Evolutionary conservation across 495 filamentous ascomycete genomes (phyloP).

Genomic region (Glonium stellatum): DNA sequence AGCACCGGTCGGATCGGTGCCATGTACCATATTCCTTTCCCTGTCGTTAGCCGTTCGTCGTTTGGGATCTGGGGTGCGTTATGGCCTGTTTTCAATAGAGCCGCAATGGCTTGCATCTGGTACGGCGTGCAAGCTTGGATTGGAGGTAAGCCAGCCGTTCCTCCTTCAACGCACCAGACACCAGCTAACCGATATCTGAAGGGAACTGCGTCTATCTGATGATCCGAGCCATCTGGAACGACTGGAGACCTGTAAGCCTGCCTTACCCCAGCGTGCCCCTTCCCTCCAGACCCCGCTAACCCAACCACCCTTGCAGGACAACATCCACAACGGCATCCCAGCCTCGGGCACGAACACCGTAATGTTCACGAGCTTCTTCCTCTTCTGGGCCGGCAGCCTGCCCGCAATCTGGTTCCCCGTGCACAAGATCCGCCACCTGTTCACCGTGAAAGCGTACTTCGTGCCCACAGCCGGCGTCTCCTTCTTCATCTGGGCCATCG

Average conservation of each 20-base stretch:
- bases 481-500: constrained; percentile 87
- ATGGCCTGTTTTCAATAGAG: constrained; percentile 88
- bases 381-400: constrained; percentile 46
- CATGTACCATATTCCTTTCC: constrained; percentile 39
- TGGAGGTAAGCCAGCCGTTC: constrained; percentile 46
- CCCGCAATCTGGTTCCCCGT: constrained; percentile 66
- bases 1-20: constrained; percentile 66
- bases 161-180: constrained; percentile 4
- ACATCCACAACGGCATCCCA: constrained; percentile 61
- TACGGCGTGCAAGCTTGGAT: constrained; percentile 86
- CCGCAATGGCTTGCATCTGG: constrained; percentile 76
- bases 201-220: constrained; percentile 34
- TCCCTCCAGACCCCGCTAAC: no score
- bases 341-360: constrained; percentile 66
- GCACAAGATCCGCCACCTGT: constrained; percentile 73
- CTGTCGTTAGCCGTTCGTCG: constrained; percentile 33
- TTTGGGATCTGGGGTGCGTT: constrained; percentile 45
- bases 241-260: constrained; percentile 24
- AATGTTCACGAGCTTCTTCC: constrained; percentile 51
- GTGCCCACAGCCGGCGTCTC: constrained; percentile 77
- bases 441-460: constrained; percentile 83
- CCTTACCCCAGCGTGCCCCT: not conserved
- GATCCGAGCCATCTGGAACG: constrained; percentile 35
- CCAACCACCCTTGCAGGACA: constrained; percentile 18
- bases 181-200: constrained; percentile 7